phyloP scores from a whole-genome alignment of 352 stramenopile species.

The Peronospora farinosa region DNA sequence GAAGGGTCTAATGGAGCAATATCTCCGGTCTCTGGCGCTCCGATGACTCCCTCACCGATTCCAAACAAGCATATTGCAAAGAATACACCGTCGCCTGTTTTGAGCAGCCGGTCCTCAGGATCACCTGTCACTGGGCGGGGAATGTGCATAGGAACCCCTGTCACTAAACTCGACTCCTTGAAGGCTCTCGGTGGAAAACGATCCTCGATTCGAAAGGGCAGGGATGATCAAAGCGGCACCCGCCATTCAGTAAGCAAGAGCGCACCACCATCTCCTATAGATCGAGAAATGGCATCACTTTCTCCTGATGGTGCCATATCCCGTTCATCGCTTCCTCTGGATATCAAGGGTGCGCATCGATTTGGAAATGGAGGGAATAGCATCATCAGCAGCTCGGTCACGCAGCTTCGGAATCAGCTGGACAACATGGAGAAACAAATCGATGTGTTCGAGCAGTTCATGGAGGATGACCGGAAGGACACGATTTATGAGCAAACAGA shows the following conservation, averaged over 20 bases:
- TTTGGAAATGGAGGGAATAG: constrained; percentile 36
- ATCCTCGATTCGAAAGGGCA: constrained; percentile 18
- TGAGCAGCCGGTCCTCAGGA: constrained; percentile 20
- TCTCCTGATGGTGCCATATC: constrained; percentile 29
- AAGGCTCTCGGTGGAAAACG: constrained; percentile 26
- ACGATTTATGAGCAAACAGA: constrained; percentile 81
- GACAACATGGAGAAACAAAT: constrained; percentile 88
- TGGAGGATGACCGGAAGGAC: constrained; percentile 84
- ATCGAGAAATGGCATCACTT: constrained; percentile 27
- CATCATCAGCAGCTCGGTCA: constrained; percentile 67
- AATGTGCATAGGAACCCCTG: constrained; percentile 23
- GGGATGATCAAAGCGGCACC: constrained; percentile 17
- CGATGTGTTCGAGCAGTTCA: constrained; percentile 84
- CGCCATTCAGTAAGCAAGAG: constrained; percentile 41
- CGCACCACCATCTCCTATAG: constrained; percentile 46
- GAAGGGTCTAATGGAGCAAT: constrained; percentile 14
- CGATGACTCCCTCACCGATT: constrained; percentile 25
- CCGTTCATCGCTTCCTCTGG: constrained; percentile 28
- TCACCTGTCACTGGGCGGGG: constrained; percentile 23
- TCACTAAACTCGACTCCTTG: constrained; percentile 25
- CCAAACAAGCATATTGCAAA: constrained; percentile 27
- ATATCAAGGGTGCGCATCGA: constrained; percentile 14
- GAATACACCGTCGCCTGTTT: constrained; percentile 29
- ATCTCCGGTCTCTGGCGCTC: constrained; percentile 22
- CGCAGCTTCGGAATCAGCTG: constrained; percentile 70